Conservation (phyloP, 2,329 filamentous ascomycete species). For the Helotiales sp. region DNA sequence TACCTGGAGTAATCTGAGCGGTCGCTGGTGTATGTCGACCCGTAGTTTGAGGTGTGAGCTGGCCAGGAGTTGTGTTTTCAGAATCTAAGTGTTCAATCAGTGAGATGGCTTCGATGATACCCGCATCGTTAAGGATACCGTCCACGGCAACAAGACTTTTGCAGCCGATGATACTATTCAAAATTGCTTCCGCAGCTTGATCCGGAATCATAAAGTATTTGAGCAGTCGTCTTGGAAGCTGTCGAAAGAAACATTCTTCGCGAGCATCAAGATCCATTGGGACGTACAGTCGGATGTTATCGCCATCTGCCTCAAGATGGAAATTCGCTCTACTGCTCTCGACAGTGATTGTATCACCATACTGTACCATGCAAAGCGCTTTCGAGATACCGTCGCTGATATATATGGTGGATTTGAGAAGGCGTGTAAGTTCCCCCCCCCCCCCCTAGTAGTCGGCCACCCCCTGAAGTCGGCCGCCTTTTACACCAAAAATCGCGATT, state of each 20-base stretch:
- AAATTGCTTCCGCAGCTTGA: neutral
- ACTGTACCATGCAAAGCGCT: neutral
- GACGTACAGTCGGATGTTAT: neutral
- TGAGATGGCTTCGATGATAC: neutral
- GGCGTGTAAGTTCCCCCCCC: too few species aligned
- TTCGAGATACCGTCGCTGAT: neutral
- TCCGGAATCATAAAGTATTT: neutral
- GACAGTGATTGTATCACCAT: neutral
- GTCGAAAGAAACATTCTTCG: neutral
- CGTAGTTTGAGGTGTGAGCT: neutral
- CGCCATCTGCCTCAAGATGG: neutral
- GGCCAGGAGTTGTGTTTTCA: neutral
- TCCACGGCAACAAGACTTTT: neutral
- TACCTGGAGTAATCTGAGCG: neutral
- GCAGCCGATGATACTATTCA: neutral
- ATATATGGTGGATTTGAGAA: neutral
- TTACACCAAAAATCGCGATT: too few species aligned
- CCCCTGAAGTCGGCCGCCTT: too few species aligned
- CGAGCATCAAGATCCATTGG: neutral
- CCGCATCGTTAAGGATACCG: neutral
- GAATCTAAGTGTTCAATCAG: neutral
- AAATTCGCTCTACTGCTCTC: neutral
- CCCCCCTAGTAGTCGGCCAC: too few species aligned
- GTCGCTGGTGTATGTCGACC: neutral
- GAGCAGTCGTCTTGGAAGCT: neutral